phyloP scores from a whole-genome alignment of 2,329 filamentous ascomycete species.

The Chrysoporthe cubensis region DNA sequence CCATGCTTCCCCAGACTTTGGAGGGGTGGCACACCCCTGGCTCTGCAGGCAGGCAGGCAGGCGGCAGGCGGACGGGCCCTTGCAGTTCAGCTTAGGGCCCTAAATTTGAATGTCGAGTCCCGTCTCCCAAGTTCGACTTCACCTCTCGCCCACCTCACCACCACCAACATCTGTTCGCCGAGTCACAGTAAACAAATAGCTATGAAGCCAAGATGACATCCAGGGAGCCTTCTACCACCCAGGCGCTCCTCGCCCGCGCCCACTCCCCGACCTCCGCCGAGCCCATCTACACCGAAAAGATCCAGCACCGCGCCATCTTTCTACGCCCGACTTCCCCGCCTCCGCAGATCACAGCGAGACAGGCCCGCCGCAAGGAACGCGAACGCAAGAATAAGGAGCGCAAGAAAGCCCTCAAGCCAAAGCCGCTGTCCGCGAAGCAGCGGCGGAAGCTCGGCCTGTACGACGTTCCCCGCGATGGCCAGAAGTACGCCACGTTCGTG shows the following conservation, averaged over 20 bases:
- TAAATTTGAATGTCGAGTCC: not conserved
- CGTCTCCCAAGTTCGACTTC: not conserved
- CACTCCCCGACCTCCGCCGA: slow-evolving; percentile 74
- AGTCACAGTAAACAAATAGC: not conserved
- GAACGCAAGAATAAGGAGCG: slow-evolving; percentile 51
- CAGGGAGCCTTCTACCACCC: slow-evolving; percentile 49
- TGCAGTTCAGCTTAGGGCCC: not conserved
- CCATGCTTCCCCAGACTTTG: slow-evolving; percentile 1
- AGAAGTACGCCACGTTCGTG: slow-evolving; percentile 76
- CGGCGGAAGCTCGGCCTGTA: slow-evolving; percentile 76
- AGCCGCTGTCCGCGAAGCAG: slow-evolving; percentile 77
- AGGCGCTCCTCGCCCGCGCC: slow-evolving; percentile 73
- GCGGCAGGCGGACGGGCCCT: not conserved
- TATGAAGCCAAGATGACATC: slow-evolving; percentile 19
- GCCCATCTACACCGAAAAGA: slow-evolving; percentile 79
- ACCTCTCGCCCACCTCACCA: not conserved
- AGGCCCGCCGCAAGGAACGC: slow-evolving; percentile 56
- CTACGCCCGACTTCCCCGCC: slow-evolving; percentile 76
- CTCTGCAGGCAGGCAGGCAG: slow-evolving; percentile 6
- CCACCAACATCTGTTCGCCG: not conserved
- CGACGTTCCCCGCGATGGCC: slow-evolving; percentile 69
- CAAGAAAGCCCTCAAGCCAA: slow-evolving; percentile 55
- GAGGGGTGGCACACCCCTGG: not conserved
- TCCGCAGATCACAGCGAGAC: slow-evolving; percentile 59
- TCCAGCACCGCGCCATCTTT: slow-evolving; percentile 80